Evolutionary conservation across 1,284 basidiomycete genomes (phyloP), one percentile per base, ranked within the genome.

Genomic region (Inonotus hispidus): DNA sequence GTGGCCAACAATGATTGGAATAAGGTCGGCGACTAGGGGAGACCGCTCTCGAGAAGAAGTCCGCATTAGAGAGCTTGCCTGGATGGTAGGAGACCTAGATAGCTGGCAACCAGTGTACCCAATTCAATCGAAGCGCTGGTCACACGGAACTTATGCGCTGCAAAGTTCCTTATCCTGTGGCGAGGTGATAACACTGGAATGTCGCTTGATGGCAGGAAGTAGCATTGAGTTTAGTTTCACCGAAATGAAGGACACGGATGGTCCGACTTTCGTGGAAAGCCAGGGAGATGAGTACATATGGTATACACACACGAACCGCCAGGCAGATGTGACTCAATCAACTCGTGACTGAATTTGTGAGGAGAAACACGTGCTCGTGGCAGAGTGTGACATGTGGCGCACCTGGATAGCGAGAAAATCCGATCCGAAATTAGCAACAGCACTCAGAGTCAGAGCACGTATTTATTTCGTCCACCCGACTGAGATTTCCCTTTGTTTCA

Each of bases 1-100:
- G 16, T 59, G 58, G n/a, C 53, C 21, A 3, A 59, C 7, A 21
- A 59, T 53, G 23, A 29, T 52, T 10, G 58, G 58, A 25, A 59
- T 43, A 5, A 59, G 38, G 53, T 59, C 58, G 37, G 41, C 50
- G 47, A 59, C n/a, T 37, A 53, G 21, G 21, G n/a, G 11, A 19
- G 53, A 41, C 23, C 16, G 37, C 32, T 19, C n/a, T 32, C 13
- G 37, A 14, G 23, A 1, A 23, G 37, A 32, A 32, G 32, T 4
- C 32, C 23, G n/a, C 46, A 49, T 49, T 49, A n/a, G 21, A 14
- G 19, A 43, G 13, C 41, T 43, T 4, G 14, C 8, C n/a, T 19
- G 19, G 46, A 25, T n/a, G 46, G n/a, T 4, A 49, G 41, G 23
- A 49, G 46, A 32, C 4, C 32, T 8, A n/a, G 32, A 32, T 32